Conservation (phyloP, 768 basidiomycete species). For the Serendipita indica region DNA sequence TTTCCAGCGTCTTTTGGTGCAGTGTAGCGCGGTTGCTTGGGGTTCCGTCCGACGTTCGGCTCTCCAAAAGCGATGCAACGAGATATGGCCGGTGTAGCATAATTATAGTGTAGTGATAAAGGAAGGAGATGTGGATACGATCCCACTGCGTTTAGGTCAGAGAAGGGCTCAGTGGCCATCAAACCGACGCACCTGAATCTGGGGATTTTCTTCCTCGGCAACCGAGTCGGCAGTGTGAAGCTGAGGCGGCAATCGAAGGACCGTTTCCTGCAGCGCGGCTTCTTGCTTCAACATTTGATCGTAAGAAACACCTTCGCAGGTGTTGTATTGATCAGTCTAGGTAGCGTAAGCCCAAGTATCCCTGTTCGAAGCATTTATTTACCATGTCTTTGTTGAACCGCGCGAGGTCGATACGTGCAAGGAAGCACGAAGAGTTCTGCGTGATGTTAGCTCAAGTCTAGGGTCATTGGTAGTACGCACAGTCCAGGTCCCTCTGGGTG, state of each 20-base stretch:
- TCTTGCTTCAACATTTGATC: neutral
- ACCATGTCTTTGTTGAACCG: neutral
- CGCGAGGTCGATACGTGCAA: slow-evolving; percentile 1
- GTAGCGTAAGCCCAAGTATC: neutral
- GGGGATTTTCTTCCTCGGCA: neutral
- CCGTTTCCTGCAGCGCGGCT: neutral
- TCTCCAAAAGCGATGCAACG: neutral
- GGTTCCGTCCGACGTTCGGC: neutral
- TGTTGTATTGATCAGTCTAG: neutral
- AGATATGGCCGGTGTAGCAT: neutral
- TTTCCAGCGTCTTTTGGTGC: neutral
- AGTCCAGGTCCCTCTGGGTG: neutral
- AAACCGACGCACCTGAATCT: neutral
- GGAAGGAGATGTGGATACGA: neutral
- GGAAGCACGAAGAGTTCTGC: neutral
- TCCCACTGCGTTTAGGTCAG: slow-evolving; percentile 1
- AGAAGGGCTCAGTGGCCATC: neutral
- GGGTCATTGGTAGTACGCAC: no score
- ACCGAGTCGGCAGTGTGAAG: neutral
- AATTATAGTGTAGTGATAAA: neutral
- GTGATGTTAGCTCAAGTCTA: neutral
- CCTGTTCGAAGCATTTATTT: neutral
- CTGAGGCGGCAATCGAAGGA: neutral
- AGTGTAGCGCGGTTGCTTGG: neutral
- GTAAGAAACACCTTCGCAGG: neutral